phyloP scores from a whole-genome alignment of 768 basidiomycete genomes.

The Ramaria sp. region DNA sequence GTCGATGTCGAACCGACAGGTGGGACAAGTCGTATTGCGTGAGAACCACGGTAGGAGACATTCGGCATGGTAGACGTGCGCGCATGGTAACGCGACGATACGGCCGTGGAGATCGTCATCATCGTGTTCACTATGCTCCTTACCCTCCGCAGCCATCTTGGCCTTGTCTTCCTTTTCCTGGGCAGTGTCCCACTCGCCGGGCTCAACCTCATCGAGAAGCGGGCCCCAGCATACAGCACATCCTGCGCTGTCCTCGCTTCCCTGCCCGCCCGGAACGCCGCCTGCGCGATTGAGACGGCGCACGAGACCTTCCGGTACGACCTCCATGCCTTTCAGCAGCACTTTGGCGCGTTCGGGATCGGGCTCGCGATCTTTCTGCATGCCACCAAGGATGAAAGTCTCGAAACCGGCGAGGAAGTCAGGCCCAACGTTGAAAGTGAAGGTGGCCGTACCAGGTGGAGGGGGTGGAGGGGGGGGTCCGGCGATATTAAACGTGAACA shows the following conservation, averaged over 20 bases:
- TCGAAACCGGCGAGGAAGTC: conserved; percentile 15
- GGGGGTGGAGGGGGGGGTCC: conserved; percentile 13
- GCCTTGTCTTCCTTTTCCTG: conserved; percentile 10
- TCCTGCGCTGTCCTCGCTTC: conserved; percentile 24
- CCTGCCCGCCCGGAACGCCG: conserved; percentile 27
- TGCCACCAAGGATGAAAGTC: conserved; percentile 17
- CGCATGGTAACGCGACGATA: conserved; percentile 66
- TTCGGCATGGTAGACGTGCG: conserved; percentile 71
- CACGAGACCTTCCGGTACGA: conserved; percentile 56
- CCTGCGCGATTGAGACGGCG: conserved; percentile 46
- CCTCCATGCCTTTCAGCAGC: conserved; percentile 53
- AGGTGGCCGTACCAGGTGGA: conserved; percentile 11
- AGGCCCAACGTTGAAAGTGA: conserved; percentile 27
- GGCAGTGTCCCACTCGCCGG: conserved; percentile 11
- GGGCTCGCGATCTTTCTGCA: conserved; percentile 32
- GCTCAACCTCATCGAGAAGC: conserved; percentile 30
- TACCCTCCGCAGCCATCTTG: neutral
- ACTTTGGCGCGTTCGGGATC: conserved; percentile 58
- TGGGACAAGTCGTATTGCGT: conserved; percentile 73
- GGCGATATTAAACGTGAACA: neutral
- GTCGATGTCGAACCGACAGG: conserved; percentile 76
- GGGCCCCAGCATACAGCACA: conserved; percentile 76
- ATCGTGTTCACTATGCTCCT: conserved; percentile 23
- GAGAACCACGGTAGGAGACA: conserved; percentile 81
- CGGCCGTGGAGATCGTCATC: conserved; percentile 5